A percentile compares a stretch with the other conserved stretches of the same genome.
Conservation (phyloP, 2,329 filamentous ascomycete species). For the Phialocephala subalpina region DNA sequence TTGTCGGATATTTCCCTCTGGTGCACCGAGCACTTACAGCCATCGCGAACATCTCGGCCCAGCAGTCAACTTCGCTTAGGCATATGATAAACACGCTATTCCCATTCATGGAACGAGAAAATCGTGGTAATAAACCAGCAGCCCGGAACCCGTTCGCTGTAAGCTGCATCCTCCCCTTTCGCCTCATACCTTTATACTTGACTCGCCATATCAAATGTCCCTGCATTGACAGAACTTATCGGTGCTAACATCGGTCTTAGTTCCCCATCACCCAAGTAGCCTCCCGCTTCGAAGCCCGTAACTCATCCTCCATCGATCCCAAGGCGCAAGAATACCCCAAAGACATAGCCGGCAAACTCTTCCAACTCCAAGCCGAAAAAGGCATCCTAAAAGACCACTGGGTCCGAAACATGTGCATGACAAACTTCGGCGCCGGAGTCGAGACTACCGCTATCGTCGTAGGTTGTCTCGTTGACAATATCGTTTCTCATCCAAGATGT, state of each 20-base stretch:
- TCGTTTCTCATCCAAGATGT: conserved; percentile 31
- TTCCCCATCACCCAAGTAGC: neutral
- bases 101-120: conserved; percentile 1
- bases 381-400: conserved; percentile 23
- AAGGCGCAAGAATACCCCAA: neutral
- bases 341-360: conserved; percentile 24
- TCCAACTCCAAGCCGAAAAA: conserved; percentile 20
- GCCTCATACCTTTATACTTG: neutral
- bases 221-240: neutral
- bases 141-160: conserved; percentile 8
- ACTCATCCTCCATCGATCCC: neutral
- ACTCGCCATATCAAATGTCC: neutral
- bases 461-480: conserved; percentile 31
- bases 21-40: conserved; percentile 15
- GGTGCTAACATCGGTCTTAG: neutral
- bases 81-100: neutral
- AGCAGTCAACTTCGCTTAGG: neutral
- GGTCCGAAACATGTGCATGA: conserved; percentile 15
- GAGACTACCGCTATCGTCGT: conserved; percentile 55
- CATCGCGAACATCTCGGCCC: neutral
- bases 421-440: conserved; percentile 49
- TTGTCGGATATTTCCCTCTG: conserved; percentile 23
- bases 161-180: neutral
- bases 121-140: neutral
- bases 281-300: neutral